Evolutionary conservation across 306 rosid genomes (phyloP).

Genomic region (Inga oerstediana): DNA sequence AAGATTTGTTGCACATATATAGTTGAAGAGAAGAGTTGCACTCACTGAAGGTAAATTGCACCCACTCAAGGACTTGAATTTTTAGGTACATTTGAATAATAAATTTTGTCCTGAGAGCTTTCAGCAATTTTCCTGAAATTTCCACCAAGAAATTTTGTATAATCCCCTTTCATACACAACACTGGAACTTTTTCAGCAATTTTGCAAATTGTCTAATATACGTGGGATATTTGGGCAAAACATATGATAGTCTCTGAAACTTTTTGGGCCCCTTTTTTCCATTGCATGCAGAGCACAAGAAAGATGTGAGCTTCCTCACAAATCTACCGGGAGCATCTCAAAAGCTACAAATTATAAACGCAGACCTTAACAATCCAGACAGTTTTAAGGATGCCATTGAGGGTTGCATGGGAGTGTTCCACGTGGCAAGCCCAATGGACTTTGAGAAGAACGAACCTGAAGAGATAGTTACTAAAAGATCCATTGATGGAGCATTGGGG

Average conservation of each 20-base stretch:
- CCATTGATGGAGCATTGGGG: not conserved
- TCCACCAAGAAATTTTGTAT: too few species aligned
- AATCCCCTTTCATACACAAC: too few species aligned
- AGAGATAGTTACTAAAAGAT: not conserved
- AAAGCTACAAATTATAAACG: not conserved
- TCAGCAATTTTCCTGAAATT: too few species aligned
- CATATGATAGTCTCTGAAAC: not conserved
- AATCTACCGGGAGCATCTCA: not conserved
- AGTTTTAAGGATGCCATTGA: not conserved
- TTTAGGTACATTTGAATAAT: too few species aligned
- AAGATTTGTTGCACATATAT: too few species aligned
- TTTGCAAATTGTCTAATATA: not conserved
- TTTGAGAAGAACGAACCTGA: not conserved
- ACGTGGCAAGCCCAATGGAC: not conserved
- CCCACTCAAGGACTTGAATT: too few species aligned
- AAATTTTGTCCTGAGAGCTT: too few species aligned
- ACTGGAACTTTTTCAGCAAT: too few species aligned
- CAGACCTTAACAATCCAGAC: not conserved
- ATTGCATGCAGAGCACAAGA: not conserved
- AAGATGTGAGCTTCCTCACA: not conserved
- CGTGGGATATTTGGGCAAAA: too few species aligned
- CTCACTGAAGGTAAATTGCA: too few species aligned
- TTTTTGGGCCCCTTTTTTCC: not conserved
- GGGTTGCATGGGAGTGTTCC: not conserved
- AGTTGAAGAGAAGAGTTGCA: too few species aligned